Evolutionary conservation across 2,329 filamentous ascomycete species (phyloP).

Genomic region (Aurifilum marmelostoma): DNA sequence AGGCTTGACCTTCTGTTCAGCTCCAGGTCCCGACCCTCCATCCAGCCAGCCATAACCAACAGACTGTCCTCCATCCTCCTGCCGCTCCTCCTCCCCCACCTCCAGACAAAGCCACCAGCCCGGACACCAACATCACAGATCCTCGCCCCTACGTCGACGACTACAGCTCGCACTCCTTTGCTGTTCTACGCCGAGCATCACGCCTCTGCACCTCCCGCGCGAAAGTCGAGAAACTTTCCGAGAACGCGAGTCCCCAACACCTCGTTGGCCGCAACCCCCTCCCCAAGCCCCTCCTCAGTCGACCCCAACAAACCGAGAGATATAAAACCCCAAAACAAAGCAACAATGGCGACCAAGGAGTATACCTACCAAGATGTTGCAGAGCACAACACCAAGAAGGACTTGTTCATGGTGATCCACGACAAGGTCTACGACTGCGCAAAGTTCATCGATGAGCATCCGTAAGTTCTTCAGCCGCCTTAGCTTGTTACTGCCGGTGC

Average conservation of each 20-base stretch:
- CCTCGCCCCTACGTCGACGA: neutral
- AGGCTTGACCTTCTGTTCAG: neutral
- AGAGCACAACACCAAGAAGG: constrained; percentile 90
- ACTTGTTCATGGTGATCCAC: constrained; percentile 88
- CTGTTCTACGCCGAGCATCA: constrained; percentile 3
- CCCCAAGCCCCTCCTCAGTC: constrained; percentile 23
- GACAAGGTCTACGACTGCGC: constrained; percentile 93
- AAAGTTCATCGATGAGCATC: constrained; percentile 96
- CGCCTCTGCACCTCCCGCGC: neutral
- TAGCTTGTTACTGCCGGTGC: constrained; percentile 21
- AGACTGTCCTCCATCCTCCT: neutral
- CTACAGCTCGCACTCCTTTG: constrained; percentile 11
- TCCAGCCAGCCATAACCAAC: neutral
- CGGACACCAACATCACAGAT: neutral
- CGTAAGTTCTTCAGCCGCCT: constrained; percentile 57
- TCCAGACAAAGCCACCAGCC: neutral
- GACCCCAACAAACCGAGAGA: constrained; percentile 12
- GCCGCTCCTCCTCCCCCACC: neutral
- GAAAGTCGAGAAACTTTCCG: neutral
- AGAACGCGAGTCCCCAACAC: constrained; percentile 2
- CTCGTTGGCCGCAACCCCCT: constrained; percentile 13
- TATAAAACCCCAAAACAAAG: neutral
- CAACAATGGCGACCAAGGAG: constrained; percentile 50
- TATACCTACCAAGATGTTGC: constrained; percentile 82
- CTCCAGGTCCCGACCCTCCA: no score